Percentiles rank a stretch among this genome's conserved stretches.
These are phyloP conservation scores for Capronia epimyces DNA, from an alignment of 2,329 filamentous ascomycete species.

Conservation along the genomic window DNA sequence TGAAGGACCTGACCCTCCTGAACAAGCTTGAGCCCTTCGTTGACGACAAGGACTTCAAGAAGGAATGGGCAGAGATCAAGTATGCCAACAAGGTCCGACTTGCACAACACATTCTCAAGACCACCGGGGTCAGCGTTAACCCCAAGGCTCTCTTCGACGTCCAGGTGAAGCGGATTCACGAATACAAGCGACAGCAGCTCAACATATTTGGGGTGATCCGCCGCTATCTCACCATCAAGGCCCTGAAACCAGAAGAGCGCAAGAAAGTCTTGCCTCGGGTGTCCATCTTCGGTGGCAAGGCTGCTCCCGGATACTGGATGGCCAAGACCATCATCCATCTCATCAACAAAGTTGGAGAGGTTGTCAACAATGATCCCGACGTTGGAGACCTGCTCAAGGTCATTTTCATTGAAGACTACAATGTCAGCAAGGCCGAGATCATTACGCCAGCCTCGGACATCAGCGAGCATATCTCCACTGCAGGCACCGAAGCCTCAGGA, in stretches of 20 bases:
- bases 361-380: conserved; percentile 88
- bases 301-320: conserved; percentile 99
- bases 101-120: conserved; percentile 82
- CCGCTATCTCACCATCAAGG: conserved; percentile 84
- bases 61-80: conserved; percentile 95
- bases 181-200: conserved; percentile 98
- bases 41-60: conserved; percentile 83
- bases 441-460: conserved; percentile 92
- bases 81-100: conserved; percentile 90
- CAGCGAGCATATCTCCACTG: conserved; percentile 97
- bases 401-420: conserved; percentile 96
- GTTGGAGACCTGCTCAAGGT: conserved; percentile 94
- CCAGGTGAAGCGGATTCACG: conserved; percentile 97
- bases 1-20: conserved; percentile 82
- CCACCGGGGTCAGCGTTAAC: conserved; percentile 75
- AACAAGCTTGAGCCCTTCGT: conserved; percentile 79
- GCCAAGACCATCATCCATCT: conserved; percentile 98
- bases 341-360: conserved; percentile 81
- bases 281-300: conserved; percentile 95
- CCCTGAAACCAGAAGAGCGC: conserved; percentile 72
- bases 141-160: conserved; percentile 88
- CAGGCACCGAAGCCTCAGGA: conserved; percentile 80
- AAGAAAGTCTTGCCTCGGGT: conserved; percentile 85
- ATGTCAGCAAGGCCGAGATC: conserved; percentile 98
- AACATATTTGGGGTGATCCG: conserved; percentile 99